phyloP scores from a whole-genome alignment of 306 rosid species.

The Bauhinia variegata region DNA sequence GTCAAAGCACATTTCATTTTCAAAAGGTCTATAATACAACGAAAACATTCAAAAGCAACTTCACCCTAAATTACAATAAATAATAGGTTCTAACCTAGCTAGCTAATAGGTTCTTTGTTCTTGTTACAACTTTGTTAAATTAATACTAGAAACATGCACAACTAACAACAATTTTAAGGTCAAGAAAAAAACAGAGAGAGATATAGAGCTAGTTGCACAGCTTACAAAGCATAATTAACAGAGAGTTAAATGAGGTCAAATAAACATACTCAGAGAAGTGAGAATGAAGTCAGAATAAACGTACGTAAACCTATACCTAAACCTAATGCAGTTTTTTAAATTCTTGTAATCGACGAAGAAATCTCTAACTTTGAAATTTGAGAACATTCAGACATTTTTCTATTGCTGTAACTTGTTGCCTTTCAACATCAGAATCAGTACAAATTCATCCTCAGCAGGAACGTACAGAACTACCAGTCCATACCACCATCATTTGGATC shows the following conservation, averaged over 20 bases:
- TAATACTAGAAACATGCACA: not conserved
- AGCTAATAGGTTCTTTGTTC: no score
- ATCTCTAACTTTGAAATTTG: constrained; percentile 5
- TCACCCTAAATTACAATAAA: not conserved
- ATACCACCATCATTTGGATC: not conserved
- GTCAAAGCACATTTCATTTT: constrained; percentile 39
- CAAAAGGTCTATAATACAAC: not conserved
- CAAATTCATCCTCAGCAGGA: not conserved
- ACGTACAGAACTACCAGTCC: not conserved
- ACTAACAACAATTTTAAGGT: constrained; percentile 8
- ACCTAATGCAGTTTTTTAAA: constrained; percentile 15
- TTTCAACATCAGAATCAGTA: constrained; percentile 23
- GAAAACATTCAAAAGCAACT: not conserved
- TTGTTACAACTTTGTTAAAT: constrained; percentile 20
- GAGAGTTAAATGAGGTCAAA: constrained; percentile 1
- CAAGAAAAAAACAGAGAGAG: not conserved
- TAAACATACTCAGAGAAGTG: not conserved
- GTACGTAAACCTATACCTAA: no score
- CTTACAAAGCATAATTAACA: not conserved
- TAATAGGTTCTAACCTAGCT: not conserved
- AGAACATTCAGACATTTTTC: constrained; percentile 8
- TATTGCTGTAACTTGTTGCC: not conserved
- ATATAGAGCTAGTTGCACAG: constrained; percentile 15
- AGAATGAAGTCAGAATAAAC: constrained; percentile 12
- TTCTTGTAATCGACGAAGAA: constrained; percentile 10